These are phyloP conservation scores for Spinacia oleracea DNA, from an alignment of 179 eudicot species.

Conservation along the genomic window DNA sequence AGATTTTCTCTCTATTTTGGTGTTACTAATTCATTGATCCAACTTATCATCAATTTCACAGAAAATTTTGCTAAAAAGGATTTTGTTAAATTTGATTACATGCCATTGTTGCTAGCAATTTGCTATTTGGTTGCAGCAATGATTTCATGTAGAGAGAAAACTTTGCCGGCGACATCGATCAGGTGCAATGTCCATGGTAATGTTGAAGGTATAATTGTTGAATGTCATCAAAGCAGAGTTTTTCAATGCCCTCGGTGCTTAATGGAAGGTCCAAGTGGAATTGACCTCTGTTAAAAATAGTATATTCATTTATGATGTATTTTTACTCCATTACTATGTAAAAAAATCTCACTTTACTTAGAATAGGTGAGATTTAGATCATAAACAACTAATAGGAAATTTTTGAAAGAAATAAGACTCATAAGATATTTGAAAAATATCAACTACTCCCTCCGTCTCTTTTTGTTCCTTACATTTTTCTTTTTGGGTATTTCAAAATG, in stretches of 20 bases:
- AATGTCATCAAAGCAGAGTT: slow-evolving; percentile 11
- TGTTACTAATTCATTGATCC: slow-evolving; percentile 14
- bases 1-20: slow-evolving; percentile 22
- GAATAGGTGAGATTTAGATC: no score
- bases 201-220: slow-evolving; percentile 7
- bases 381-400: no score
- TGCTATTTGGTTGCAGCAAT: slow-evolving; percentile 12
- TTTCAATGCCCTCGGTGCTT: slow-evolving; percentile 21
- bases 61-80: not conserved
- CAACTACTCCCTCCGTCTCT: no score
- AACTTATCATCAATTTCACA: slow-evolving; percentile 9
- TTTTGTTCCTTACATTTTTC: no score
- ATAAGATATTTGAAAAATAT: no score
- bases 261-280: not conserved
- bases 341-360: no score
- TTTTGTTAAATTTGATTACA: slow-evolving; percentile 10
- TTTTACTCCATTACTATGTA: no score
- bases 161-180: not conserved
- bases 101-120: slow-evolving; percentile 13
- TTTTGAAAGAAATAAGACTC: no score
- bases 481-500: no score
- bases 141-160: not conserved
- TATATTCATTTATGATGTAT: no score
- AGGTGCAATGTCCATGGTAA: slow-evolving; percentile 20
- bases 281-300: no score